These are phyloP conservation scores for Saccharum hybrid DNA, from an alignment of 202 grass and related monocot species.

Conservation along the genomic window DNA sequence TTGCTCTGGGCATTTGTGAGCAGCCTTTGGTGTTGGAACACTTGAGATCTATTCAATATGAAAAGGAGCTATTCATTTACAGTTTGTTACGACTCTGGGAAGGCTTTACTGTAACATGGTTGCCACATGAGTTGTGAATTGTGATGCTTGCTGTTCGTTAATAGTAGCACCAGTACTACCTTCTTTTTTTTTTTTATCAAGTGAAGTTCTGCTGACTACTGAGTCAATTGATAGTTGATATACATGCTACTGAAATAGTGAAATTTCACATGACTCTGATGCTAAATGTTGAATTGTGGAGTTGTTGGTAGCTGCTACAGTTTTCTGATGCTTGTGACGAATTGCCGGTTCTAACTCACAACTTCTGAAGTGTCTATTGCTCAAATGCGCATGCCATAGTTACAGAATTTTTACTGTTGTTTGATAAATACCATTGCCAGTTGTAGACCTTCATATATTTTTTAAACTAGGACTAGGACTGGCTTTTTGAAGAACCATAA, in stretches of 20 bases:
- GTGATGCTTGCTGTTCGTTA: not conserved
- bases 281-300: not conserved
- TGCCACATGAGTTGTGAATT: not conserved
- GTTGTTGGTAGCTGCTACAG: not conserved
- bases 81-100: constrained; percentile 5
- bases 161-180: not conserved
- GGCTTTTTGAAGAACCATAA: not conserved
- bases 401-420: not conserved
- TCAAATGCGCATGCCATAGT: not conserved
- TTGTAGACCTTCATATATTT: not conserved
- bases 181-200: not conserved
- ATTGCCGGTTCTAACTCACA: not conserved
- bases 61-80: constrained; percentile 41
- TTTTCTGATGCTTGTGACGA: not conserved
- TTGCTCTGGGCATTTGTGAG: constrained; percentile 49
- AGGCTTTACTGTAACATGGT: not conserved
- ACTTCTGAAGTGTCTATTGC: no score
- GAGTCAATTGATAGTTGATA: not conserved
- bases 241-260: not conserved
- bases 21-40: constrained; percentile 42
- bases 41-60: constrained; percentile 44
- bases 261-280: not conserved
- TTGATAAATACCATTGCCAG: not conserved
- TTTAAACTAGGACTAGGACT: not conserved
- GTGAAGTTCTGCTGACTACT: not conserved